phyloP scores from a whole-genome alignment of 202 grass and related monocot species.

The Schoenoplectus triqueter region DNA sequence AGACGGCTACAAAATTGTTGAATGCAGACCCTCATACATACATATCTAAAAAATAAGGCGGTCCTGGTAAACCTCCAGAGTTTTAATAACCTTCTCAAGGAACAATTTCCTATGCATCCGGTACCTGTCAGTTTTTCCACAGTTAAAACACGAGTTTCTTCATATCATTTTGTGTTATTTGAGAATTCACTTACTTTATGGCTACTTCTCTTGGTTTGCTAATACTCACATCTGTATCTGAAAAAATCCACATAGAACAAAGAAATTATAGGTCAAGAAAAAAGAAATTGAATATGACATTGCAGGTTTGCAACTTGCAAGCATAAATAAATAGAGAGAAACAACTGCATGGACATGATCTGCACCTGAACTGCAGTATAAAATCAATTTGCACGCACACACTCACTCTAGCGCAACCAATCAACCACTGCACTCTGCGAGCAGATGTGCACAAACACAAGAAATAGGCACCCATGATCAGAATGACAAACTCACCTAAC shows the following conservation, averaged over 20 bases:
- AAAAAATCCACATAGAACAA: conserved; percentile 18
- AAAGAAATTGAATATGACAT: neutral
- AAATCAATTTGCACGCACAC: neutral
- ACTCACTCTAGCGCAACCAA: neutral
- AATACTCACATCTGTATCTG: conserved; percentile 66
- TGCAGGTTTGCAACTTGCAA: neutral
- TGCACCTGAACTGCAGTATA: neutral
- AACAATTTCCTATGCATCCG: conserved; percentile 80
- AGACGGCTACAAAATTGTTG: conserved; percentile 28
- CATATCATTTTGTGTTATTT: conserved; percentile 6
- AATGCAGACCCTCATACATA: neutral
- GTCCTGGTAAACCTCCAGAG: conserved; percentile 75
- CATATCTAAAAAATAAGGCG: conserved; percentile 72
- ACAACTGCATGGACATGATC: neutral
- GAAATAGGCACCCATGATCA: neutral
- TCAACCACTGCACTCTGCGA: neutral
- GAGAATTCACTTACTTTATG: conserved; percentile 60
- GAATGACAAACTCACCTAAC: conserved; percentile 46
- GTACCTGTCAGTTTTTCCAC: conserved; percentile 55
- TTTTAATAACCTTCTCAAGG: conserved; percentile 63
- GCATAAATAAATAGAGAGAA: conserved; percentile 16
- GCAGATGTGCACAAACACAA: neutral
- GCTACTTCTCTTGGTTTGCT: conserved; percentile 74
- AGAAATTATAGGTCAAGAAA: neutral
- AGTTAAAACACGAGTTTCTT: conserved; percentile 7